Base-by-base conservation (phyloP, 2,329 filamentous ascomycete species). In the Pezicula neosporulosa region DNA sequence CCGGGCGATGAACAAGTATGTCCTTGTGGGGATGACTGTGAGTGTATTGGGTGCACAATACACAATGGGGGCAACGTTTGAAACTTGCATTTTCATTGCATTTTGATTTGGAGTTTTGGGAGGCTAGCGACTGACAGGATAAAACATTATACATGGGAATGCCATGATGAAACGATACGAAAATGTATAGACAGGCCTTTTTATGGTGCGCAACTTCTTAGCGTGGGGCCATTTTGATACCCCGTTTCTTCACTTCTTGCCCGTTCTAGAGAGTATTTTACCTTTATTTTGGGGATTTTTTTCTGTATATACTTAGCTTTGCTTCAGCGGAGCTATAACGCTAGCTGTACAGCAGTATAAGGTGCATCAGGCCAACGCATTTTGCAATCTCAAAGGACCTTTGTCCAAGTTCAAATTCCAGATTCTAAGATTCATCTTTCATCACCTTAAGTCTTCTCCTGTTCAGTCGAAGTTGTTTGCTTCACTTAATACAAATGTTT, bases 1-100 rank as follows among this genome's bases (percentile, higher is more conserved):
- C 50, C 51, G 9, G 78, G 78, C 1, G 72, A 75, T 47, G 68
- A 72, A 53, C 68, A 71, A 3, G 72, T 69, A 24, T 84, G 81
- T 58, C 77, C 75, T 1, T 84, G 81, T 53, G 80, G 78, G 8
- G 78, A 82, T 52, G 77, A 81, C 53, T 83, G 81, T 52, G 70
- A 77, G 50, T 84, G 80, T 55, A 67, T 81, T 8, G 80, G 79
- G 6, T 84, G 80, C 57, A 68, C 74, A 49, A 77, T 82, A 53
- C 80, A 83, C 39, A 56, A 57, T 28, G 28, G 45, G n/a, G 47
- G 27, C 10, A 37, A 21, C 28, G 36, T 41, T 27, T 42, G 27
- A 44, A 7, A 39, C 15, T 6, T 47, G 45, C 28, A 47, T 19
- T 37, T 19, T n/a, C 10, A 13, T 10, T 47, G 45, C 28, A 47